Evolutionary conservation across 768 basidiomycete species (phyloP), one percentile per base, ranked within the genome.

Genomic region (Collybia nuda): DNA sequence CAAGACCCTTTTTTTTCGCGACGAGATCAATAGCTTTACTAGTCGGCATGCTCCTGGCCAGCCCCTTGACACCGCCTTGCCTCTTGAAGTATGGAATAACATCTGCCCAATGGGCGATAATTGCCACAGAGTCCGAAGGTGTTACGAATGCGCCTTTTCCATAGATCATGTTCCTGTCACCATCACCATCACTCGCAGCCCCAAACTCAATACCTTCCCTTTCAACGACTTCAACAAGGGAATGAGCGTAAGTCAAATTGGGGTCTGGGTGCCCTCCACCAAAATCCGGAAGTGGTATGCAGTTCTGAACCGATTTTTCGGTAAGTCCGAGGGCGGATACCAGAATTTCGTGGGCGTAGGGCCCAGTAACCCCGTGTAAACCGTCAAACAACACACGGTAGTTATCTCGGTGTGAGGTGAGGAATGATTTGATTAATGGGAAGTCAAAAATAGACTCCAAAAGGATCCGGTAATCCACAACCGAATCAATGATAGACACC

Each of bases 111-210:
- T 98, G 87, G 26, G 97, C 97, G 62, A 99, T 99, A 75, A 99
- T 93, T 22, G 97, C 97, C 52, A 99, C 96, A 7, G 92, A 95
- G 71, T 99, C 97, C 6, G 88, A 90, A 14, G 97, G 97, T 9
- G 96, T 98, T 55, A 99, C 97, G 68, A 99, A 99, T 40, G 97
- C 97, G 54, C 90, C 88, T 67, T 90, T 88, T 59, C 97, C 97
- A 69, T 99, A 99, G 65, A 99, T 98, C 97, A 99, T 98, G 78
- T 99, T 98, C 56, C 97, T 75, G 68, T 98, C 97, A 36, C 97
- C 96, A 60, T 98, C 97, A 23, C 97, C 97, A 65, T 99, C 97
- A 54, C 87, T 90, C 6, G 97, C 97, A 26, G 97, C 97, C 48
- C 97, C 97, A 60, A 99, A 98, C 39, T 82, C 78, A 58, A 98